These are phyloP conservation scores for Comarum palustre DNA, from an alignment of 306 rosid species.

Conservation along the genomic window DNA sequence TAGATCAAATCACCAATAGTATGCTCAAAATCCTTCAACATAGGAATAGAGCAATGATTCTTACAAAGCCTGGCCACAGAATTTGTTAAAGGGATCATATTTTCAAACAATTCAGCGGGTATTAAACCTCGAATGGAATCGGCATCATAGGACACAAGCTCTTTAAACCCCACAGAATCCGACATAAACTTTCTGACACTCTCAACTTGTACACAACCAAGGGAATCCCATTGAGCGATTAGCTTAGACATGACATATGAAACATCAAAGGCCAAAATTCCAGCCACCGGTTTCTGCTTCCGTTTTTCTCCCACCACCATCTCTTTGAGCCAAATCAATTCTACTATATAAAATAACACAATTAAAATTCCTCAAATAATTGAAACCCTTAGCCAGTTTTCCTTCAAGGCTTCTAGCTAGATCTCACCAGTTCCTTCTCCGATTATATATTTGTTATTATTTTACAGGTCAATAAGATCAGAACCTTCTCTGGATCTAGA, in stretches of 20 bases:
- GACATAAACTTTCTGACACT: constrained; percentile 66
- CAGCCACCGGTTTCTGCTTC: constrained; percentile 58
- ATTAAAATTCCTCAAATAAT: too few species aligned
- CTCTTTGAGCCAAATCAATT: not conserved
- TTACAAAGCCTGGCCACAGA: too few species aligned
- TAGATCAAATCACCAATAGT: constrained; percentile 46
- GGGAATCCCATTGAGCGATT: constrained; percentile 70
- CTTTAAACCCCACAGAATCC: constrained; percentile 64
- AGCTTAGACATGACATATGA: constrained; percentile 87
- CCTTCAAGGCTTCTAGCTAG: not conserved
- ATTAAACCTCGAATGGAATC: not conserved
- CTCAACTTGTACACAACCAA: constrained; percentile 51
- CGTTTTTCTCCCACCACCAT: not conserved
- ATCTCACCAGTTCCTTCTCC: too few species aligned
- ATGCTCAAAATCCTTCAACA: constrained; percentile 37
- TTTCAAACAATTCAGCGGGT: not conserved
- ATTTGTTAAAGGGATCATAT: not conserved
- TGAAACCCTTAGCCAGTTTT: too few species aligned
- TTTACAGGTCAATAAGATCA: not conserved
- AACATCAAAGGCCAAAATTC: constrained; percentile 87
- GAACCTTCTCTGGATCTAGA: too few species aligned
- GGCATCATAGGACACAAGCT: constrained; percentile 1
- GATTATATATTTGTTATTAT: too few species aligned
- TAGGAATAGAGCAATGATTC: not conserved
- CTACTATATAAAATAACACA: too few species aligned